These are phyloP conservation scores for Linnemannia zychae DNA, from an alignment of 192 early-diverging fungal species.

Conservation along the genomic window DNA sequence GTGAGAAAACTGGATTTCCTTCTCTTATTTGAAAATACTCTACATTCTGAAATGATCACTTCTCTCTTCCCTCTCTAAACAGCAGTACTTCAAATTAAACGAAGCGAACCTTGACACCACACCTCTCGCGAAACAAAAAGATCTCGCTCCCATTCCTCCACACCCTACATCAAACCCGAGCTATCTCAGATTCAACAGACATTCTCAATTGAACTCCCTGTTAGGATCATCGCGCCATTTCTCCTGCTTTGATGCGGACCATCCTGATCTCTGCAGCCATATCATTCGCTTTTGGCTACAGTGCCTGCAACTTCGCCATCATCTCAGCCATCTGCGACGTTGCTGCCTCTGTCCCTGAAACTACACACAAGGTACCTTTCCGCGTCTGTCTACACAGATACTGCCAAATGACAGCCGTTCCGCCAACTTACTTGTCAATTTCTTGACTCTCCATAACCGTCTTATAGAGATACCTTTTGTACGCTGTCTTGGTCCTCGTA, in stretches of 20 bases:
- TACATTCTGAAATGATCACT: too few relatives aligned
- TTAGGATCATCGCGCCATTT: neutral
- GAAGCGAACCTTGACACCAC: too few relatives aligned
- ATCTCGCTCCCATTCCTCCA: neutral
- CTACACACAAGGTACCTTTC: conserved; percentile 52
- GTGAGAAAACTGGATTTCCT: neutral
- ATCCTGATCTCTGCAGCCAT: conserved; percentile 48
- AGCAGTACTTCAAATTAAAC: neutral
- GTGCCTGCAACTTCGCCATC: conserved; percentile 55
- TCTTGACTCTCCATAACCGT: neutral
- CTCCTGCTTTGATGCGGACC: conserved; percentile 48
- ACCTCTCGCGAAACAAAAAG: too few relatives aligned
- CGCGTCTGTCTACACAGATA: too few relatives aligned
- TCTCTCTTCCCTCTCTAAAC: neutral
- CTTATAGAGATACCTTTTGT: conserved; percentile 55
- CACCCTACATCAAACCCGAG: too few relatives aligned
- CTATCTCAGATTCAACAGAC: too few relatives aligned
- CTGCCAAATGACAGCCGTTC: too few relatives aligned
- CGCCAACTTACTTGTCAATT: too few relatives aligned
- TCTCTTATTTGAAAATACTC: too few relatives aligned
- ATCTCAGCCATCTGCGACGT: conserved; percentile 53
- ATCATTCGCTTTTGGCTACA: conserved; percentile 55
- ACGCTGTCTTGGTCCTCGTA: conserved; percentile 55
- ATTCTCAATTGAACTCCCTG: too few relatives aligned
- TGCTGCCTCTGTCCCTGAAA: conserved; percentile 49